Evolutionary conservation across 2,329 filamentous ascomycete genomes (phyloP).

Genomic region (Trichoderma afroharzianum): DNA sequence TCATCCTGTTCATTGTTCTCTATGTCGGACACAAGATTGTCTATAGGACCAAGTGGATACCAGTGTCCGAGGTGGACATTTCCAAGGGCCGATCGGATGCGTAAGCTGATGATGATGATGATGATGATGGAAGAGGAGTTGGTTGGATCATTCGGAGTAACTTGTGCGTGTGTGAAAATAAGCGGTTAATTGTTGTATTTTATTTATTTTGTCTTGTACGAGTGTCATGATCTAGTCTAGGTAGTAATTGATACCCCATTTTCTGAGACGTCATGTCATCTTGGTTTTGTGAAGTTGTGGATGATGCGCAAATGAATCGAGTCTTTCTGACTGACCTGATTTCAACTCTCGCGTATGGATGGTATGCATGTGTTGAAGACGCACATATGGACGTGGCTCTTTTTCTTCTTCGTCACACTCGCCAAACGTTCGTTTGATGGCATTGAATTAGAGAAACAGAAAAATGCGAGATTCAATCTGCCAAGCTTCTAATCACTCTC

Average conservation of each 20-base stretch:
- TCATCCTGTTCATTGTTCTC: conserved; percentile 60
- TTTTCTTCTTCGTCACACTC: background rate
- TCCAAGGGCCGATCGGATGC: conserved; percentile 9
- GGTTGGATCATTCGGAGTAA: background rate
- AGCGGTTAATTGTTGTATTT: background rate
- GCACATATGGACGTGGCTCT: background rate
- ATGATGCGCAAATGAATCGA: background rate
- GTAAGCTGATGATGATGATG: background rate
- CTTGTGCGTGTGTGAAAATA: background rate
- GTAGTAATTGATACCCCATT: conserved; percentile 19
- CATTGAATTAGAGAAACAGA: background rate
- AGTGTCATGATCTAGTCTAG: conserved; percentile 17
- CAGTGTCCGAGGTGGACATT: conserved; percentile 36
- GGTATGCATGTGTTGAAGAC: background rate
- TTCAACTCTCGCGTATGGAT: background rate
- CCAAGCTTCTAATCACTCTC: background rate
- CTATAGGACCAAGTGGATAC: conserved; percentile 38
- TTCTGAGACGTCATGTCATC: background rate
- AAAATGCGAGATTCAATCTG: background rate
- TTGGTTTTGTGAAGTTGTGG: background rate
- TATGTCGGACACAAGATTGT: conserved; percentile 59
- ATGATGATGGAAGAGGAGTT: background rate
- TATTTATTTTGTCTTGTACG: background rate
- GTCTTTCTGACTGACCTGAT: background rate
- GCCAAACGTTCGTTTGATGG: background rate